A percentile compares a stretch with the other conserved stretches of the same genome.
Conservation (phyloP, 140 eudicot genomes). For the Anethum foeniculum region DNA sequence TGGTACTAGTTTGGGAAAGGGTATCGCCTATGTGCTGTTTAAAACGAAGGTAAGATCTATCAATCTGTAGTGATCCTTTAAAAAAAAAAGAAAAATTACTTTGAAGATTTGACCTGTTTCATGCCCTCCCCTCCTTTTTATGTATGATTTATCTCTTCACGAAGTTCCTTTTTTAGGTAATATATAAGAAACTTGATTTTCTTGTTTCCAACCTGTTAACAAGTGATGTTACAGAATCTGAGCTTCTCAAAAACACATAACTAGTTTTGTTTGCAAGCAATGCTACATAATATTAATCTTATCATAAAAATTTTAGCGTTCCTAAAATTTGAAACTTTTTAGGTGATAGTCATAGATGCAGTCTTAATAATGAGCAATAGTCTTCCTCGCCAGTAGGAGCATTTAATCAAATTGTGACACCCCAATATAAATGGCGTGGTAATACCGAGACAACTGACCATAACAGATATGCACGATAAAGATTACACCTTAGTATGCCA, state of each 20-base stretch:
- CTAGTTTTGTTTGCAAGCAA: neutral
- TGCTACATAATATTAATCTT: neutral
- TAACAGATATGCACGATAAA: neutral
- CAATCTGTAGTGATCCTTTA: neutral
- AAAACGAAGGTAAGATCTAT: conserved; percentile 58
- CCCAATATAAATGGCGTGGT: neutral
- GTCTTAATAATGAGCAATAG: neutral
- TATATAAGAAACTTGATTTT: neutral
- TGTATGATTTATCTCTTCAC: neutral
- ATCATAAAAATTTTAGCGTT: neutral
- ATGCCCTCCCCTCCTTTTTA: neutral
- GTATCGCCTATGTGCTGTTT: conserved; percentile 91
- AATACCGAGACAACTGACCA: neutral
- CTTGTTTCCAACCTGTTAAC: neutral
- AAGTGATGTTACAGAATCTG: neutral
- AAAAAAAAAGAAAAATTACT: neutral
- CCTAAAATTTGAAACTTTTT: neutral
- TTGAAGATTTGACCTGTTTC: neutral
- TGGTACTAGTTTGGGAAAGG: conserved; percentile 81
- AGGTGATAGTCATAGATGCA: neutral
- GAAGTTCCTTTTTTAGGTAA: neutral
- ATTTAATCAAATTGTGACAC: neutral
- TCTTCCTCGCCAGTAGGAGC: neutral
- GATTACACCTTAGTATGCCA: neutral
- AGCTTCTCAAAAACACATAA: neutral